A percentile compares a stretch with the other conserved stretches of the same genome.
Conservation (phyloP, 331 rosid species). For the Acacia pycnantha region DNA sequence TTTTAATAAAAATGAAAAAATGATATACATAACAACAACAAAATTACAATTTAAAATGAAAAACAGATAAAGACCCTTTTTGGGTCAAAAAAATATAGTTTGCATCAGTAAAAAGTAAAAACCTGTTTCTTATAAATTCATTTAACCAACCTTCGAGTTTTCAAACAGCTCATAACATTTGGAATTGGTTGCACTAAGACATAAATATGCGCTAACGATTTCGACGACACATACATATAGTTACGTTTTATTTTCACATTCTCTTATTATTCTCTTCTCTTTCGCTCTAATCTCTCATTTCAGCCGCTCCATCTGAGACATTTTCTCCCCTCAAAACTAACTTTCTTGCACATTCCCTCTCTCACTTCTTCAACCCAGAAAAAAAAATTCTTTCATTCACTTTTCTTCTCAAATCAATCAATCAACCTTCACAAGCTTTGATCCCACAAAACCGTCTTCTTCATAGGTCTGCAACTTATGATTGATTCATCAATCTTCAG, state of each 20-base stretch:
- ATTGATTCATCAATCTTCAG: too few species aligned
- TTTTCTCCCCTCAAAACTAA: slow-evolving; percentile 36
- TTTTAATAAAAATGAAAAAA: not conserved
- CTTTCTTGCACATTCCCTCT: not conserved
- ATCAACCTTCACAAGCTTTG: not conserved
- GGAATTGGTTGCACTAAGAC: not conserved
- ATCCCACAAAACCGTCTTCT: not conserved
- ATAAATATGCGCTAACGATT: not conserved
- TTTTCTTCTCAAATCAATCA: too few species aligned
- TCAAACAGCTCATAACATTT: not conserved
- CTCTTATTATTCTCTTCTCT: slow-evolving; percentile 7
- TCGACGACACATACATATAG: not conserved
- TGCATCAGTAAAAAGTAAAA: not conserved
- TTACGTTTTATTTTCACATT: not conserved
- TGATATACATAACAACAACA: not conserved
- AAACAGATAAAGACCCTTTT: not conserved
- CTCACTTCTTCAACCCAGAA: not conserved
- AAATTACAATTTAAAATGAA: not conserved
- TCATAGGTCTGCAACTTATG: not conserved
- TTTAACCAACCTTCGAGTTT: not conserved
- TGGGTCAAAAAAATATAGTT: not conserved
- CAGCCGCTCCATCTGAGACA: slow-evolving; percentile 22
- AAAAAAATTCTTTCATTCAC: not conserved
- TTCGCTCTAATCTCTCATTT: slow-evolving; percentile 25
- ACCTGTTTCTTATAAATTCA: not conserved